Base-by-base conservation (phyloP, 345 rosid genomes). In the Eucalyptus tenuipes region DNA sequence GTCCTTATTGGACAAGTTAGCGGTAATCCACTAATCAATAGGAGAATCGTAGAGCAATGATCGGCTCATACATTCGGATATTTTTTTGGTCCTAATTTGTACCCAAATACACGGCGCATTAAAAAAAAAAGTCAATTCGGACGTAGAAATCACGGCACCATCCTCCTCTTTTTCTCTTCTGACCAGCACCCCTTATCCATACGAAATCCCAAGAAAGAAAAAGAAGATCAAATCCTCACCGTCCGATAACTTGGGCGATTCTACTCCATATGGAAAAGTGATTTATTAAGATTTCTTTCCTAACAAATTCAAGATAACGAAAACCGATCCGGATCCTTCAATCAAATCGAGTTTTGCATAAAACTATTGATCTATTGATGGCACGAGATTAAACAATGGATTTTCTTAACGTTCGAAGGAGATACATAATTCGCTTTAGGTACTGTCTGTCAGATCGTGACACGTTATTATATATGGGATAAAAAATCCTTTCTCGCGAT, bases 371-470 rank as follows among this genome's bases (percentile, higher is more conserved):
- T 71, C 7, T 71, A 71, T 5, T 71, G 2, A 33, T 40, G 80
- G 24, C 80, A 4, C 1, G 0, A 33, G 13, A 33, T 18, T 68
- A 17, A 33, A 71, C 11, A 8, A 3, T 52, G 4, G 0, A 31
- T 17, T 71, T 71, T 33, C 13, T 0, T 13, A 10, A 17, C 0
- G 2, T 40, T 1, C 0, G 0, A 68, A 10, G 4, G 7, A 8
- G 7, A 68, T 31, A 68, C 0, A 11, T 31, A 31, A 66, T 31
- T 61, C 0, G 3, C 2, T 3, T 61, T 61, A 7, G 31, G 5
- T 61, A 13, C 0, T 0, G 0, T 13, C 0, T 0, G 9, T 61
- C 8, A 0, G 16, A 61, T 13, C 1, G 5, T 3, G 33, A 61
- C 33, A 61, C 5, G 4, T 6, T 31, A 66, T 16, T 1, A 18